Conservation (phyloP, 2,329 filamentous ascomycete genomes). For the Colletotrichum tanaceti region DNA sequence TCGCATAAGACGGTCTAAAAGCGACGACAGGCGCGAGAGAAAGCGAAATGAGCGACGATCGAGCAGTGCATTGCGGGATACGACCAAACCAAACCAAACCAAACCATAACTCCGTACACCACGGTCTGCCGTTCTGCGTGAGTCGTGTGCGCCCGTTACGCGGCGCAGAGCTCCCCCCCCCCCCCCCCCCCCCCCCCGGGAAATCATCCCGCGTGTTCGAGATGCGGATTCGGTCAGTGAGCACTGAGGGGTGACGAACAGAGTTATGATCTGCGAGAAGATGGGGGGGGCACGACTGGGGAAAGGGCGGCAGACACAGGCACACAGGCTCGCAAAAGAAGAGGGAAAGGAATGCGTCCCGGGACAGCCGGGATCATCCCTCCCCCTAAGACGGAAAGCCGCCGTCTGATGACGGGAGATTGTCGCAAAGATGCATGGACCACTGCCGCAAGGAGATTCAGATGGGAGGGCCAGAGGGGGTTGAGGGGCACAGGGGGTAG, state of each 20-base stretch:
- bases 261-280: conserved; percentile 22
- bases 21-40: conserved; percentile 1
- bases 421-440: conserved; percentile 27
- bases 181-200: not conserved
- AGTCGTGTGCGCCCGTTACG: not conserved
- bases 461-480: too few species aligned
- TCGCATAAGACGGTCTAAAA: conserved; percentile 18
- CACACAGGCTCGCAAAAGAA: not conserved
- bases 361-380: conserved; percentile 1
- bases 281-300: not conserved
- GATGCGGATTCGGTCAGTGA: not conserved
- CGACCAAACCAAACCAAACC: too few species aligned
- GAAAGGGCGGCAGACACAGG: conserved; percentile 10
- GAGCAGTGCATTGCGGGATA: not conserved
- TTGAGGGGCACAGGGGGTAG: too few species aligned
- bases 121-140: conserved; percentile 1
- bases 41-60: not conserved
- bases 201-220: too few species aligned
- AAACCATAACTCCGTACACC: too few species aligned
- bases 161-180: too few species aligned
- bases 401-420: conserved; percentile 39
- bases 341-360: conserved; percentile 3
- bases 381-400: conserved; percentile 15
- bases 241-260: not conserved
- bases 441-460: not conserved